Conservation (phyloP, 2,329 filamentous ascomycete species). For the Teratosphaeria destructans region DNA sequence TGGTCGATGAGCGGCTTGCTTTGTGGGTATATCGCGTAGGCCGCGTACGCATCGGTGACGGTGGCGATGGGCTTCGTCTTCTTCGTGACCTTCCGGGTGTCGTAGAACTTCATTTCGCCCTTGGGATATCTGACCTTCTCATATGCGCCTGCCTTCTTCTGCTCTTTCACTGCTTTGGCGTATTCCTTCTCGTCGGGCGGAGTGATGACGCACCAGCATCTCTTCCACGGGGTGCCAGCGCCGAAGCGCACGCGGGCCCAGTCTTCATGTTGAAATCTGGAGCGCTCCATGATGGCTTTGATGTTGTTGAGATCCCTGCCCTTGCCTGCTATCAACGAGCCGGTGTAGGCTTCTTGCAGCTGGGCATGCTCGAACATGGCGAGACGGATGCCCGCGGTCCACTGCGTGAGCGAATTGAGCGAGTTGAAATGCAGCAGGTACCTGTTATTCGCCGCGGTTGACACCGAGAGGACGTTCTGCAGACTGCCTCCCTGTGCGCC, state of each 20-base stretch:
- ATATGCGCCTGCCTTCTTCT: constrained; percentile 75
- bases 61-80: constrained; percentile 85
- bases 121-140: constrained; percentile 59
- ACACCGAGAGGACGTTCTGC: constrained; percentile 91
- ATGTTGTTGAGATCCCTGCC: constrained; percentile 86
- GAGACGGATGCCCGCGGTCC: constrained; percentile 88
- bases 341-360: constrained; percentile 92
- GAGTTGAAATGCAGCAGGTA: constrained; percentile 96
- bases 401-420: constrained; percentile 82
- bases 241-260: constrained; percentile 95
- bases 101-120: constrained; percentile 91
- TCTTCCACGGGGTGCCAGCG: constrained; percentile 87
- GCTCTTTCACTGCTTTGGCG: constrained; percentile 68
- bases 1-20: constrained; percentile 88
- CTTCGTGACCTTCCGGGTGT: constrained; percentile 81
- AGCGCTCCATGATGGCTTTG: constrained; percentile 73
- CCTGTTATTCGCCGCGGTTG: constrained; percentile 88
- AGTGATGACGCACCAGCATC: constrained; percentile 91
- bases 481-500: constrained; percentile 66
- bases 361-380: constrained; percentile 91
- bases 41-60: constrained; percentile 80
- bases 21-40: constrained; percentile 92
- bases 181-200: constrained; percentile 91
- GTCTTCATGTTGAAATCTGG: constrained; percentile 68
- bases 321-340: constrained; percentile 88